phyloP scores from a whole-genome alignment of 2,329 filamentous ascomycete species.

The Fusarium hainanense region DNA sequence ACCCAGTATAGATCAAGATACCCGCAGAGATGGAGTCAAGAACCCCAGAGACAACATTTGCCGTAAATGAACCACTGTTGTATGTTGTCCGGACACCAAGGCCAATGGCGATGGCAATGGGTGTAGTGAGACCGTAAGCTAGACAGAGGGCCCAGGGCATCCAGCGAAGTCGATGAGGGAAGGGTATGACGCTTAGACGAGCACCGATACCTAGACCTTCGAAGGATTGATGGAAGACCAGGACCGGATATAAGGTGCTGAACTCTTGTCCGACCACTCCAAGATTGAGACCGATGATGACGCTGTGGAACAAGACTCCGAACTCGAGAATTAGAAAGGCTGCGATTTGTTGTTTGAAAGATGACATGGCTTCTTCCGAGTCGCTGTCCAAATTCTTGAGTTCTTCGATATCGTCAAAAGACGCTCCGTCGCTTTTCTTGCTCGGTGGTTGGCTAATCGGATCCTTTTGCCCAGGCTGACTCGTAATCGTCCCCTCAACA shows the following conservation, averaged over 20 bases:
- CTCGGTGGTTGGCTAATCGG: rapidly evolving
- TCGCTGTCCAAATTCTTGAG: not conserved
- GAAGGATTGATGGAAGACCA: not conserved
- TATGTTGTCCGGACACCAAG: not conserved
- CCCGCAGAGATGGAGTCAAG: not conserved
- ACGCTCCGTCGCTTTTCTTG: not conserved
- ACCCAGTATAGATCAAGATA: not conserved
- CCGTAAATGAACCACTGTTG: not conserved
- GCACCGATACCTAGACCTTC: not conserved
- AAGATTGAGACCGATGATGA: not conserved
- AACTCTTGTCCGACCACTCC: not conserved
- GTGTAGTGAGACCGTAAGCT: not conserved
- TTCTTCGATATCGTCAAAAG: not conserved
- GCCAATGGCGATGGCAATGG: rapidly evolving
- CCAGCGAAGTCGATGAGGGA: not conserved
- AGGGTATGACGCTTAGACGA: not conserved
- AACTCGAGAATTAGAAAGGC: not conserved
- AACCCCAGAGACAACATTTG: not conserved
- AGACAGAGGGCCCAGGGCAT: not conserved
- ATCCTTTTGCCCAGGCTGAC: not conserved
- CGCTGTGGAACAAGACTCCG: not conserved
- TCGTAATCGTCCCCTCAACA: not conserved
- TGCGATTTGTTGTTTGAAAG: not conserved
- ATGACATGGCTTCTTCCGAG: not conserved
- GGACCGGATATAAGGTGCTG: not conserved